Base-by-base conservation (phyloP, 2,329 filamentous ascomycete species). In the Teratosphaeria zuluensis region DNA sequence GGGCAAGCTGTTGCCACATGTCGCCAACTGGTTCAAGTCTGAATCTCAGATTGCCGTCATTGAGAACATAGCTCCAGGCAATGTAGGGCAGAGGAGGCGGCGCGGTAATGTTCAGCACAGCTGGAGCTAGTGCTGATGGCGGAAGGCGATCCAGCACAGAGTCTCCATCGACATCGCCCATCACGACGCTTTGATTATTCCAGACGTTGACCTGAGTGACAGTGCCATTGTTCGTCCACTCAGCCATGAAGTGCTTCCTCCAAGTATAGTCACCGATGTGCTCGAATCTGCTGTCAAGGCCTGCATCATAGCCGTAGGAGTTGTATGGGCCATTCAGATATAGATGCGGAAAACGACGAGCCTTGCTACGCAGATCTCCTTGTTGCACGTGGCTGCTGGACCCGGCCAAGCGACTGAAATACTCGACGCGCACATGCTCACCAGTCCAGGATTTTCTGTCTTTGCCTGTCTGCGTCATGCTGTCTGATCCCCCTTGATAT, bases 271-370 rank as follows among this genome's bases (percentile, higher is more conserved):
- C 69, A 5, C 74, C 71, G 32, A 76, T 73, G 51, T 81, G 76
- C 19, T 73, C 66, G 72, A 86, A 80, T 5, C 72, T 62, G 57
- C 84, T 84, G 1, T 74, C 68, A 21, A 86, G 66, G 2, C 85
- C 84, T 28, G 78, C 76, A 66, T 87, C 84, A 65, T 80, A 87
- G 14, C 84, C 84, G 65, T 81, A 87, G 59, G 82, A 75, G 65
- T 87, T 87, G 71, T 80, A 86, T 0, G 78, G 75, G 1, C 84
- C 85, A 54, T 86, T 82, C 54, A 83, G 78, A 66, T 82, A 84
- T 11, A 87, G 70, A 68, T 87, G 84, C 4, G 84, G 84, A 66
- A 83, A 84, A 31, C 81, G 77, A 55, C 84, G 24, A 28, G 24
- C 24, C 24, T 28, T 2, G 24, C 24, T 28, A 28, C 24, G 24